Evolutionary conservation across 1,139 yeast species (phyloP).

Genomic region (Geotrichum armillariae): DNA sequence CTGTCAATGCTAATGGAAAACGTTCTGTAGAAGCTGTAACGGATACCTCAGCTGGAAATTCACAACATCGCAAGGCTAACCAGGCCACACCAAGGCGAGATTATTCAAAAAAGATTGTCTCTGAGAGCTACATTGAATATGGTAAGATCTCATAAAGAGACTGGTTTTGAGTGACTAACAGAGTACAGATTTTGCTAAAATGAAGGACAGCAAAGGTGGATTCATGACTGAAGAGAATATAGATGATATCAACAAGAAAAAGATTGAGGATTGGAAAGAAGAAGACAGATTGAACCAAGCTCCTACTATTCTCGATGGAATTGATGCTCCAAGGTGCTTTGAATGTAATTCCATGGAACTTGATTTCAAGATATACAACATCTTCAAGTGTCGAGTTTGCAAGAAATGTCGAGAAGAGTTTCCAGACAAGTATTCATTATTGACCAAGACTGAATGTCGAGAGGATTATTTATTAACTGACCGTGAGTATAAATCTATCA

Average conservation of each 20-base stretch:
- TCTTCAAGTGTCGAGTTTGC: slow-evolving; percentile 77
- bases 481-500: slow-evolving; percentile 35
- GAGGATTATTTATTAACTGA: slow-evolving; percentile 92
- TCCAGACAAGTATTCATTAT: slow-evolving; percentile 85
- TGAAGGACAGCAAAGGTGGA: slow-evolving; percentile 89
- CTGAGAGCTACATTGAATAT: slow-evolving; percentile 74
- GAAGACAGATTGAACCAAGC: slow-evolving; percentile 45
- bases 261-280: slow-evolving; percentile 77
- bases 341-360: slow-evolving; percentile 79
- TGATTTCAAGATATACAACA: slow-evolving; percentile 67
- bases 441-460: slow-evolving; percentile 93
- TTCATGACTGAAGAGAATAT: slow-evolving; percentile 52
- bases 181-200: slow-evolving; percentile 67
- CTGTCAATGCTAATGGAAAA: slow-evolving; percentile 4
- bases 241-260: slow-evolving; percentile 45
- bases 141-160: slow-evolving; percentile 35
- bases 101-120: slow-evolving; percentile 3
- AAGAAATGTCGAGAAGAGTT: slow-evolving; percentile 64
- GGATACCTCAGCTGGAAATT: slow-evolving; percentile 6
- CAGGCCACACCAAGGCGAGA: slow-evolving; percentile 5
- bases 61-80: slow-evolving; percentile 20
- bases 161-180: neutral
- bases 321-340: slow-evolving; percentile 70
- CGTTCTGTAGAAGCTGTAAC: slow-evolving; percentile 21
- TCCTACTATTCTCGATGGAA: slow-evolving; percentile 45